These are phyloP conservation scores for Sporisorium scitamineum DNA, from an alignment of 1,284 basidiomycete species.

Conservation along the genomic window DNA sequence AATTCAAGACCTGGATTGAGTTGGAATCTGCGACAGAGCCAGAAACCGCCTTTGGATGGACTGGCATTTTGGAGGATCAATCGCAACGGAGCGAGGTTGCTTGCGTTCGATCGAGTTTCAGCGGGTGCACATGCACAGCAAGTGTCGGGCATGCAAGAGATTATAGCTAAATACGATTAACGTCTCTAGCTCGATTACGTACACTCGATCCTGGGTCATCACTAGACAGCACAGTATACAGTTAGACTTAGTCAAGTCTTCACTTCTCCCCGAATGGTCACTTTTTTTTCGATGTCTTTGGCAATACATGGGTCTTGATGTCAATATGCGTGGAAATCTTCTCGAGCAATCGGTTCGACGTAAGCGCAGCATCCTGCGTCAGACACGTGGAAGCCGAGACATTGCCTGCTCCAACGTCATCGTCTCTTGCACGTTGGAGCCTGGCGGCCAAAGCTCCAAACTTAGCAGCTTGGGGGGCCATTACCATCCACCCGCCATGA, in stretches of 20 bases:
- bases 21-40: not conserved
- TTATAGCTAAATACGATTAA: not conserved
- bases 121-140: not conserved
- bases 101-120: not conserved
- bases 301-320: no score
- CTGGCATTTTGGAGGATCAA: not conserved
- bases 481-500: slow-evolving; percentile 8
- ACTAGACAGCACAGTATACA: no score
- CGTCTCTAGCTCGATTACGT: not conserved
- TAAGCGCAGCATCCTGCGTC: no score
- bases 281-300: no score
- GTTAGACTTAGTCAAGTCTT: no score
- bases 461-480: slow-evolving; percentile 2
- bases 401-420: slow-evolving; percentile 13
- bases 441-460: slow-evolving; percentile 13
- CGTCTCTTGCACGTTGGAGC: not conserved
- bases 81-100: not conserved
- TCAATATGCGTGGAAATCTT: not conserved
- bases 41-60: not conserved
- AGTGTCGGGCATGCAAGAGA: not conserved
- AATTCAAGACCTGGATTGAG: not conserved
- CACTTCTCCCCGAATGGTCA: no score
- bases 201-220: no score
- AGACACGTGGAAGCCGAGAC: not conserved
- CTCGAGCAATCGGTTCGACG: not conserved